A percentile compares a stretch with the other conserved stretches of the same genome.
Evolutionary conservation across 129 eudicot species (phyloP).

Genomic region (Flaveria ramosissima): DNA sequence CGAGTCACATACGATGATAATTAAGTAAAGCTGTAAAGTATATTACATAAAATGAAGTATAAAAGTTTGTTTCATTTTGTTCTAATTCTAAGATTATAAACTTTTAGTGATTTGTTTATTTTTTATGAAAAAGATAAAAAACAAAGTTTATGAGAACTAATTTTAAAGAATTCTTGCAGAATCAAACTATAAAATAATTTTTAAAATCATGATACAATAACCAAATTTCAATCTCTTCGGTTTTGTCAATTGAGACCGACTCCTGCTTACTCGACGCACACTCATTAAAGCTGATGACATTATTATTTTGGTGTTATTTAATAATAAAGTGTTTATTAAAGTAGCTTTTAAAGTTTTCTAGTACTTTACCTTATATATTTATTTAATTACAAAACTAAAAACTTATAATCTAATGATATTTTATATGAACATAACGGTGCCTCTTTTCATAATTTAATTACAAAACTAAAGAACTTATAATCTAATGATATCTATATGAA

Average conservation of each 20-base stretch:
- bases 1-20: too few relatives aligned
- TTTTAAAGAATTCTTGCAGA: not conserved
- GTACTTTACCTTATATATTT: not conserved
- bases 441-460: too few relatives aligned
- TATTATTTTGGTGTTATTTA: not conserved
- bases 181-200: not conserved
- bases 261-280: not conserved
- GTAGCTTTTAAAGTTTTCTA: not conserved
- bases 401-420: too few relatives aligned
- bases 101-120: not conserved
- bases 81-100: too few relatives aligned
- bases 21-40: too few relatives aligned
- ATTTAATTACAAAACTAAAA: too few relatives aligned
- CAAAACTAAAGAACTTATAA: too few relatives aligned
- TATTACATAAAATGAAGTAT: too few relatives aligned
- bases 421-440: too few relatives aligned
- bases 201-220: not conserved
- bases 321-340: not conserved
- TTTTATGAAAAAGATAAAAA: not conserved
- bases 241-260: constrained; percentile 16
- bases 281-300: constrained; percentile 8
- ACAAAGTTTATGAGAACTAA: too few relatives aligned
- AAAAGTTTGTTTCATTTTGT: too few relatives aligned
- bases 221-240: not conserved
- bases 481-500: too few relatives aligned